Percentiles rank a stretch among this genome's conserved stretches.
Evolutionary conservation across 495 filamentous ascomycete genomes (phyloP).

Genomic region (Parachaetomium inaequale): DNA sequence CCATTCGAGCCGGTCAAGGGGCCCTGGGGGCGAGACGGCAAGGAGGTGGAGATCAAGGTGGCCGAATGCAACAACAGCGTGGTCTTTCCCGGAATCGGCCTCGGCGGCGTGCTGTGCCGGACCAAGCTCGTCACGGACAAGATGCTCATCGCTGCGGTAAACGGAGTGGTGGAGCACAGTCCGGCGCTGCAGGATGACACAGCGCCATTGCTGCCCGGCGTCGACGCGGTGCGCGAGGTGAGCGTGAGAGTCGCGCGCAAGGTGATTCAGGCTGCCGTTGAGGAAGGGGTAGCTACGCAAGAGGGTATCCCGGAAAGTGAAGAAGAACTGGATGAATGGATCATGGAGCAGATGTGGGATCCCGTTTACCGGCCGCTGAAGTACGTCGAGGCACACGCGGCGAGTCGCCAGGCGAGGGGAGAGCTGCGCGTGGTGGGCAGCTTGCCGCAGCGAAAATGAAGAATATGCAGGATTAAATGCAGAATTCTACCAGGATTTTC

Average conservation of each 20-base stretch:
- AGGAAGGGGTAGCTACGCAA: constrained; percentile 63
- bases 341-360: constrained; percentile 88
- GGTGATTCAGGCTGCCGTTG: constrained; percentile 68
- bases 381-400: constrained; percentile 47
- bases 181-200: constrained; percentile 56
- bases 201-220: constrained; percentile 68
- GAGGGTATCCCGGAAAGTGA: constrained; percentile 58
- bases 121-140: constrained; percentile 62
- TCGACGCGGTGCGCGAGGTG: constrained; percentile 68
- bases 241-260: constrained; percentile 73
- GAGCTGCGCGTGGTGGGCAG: constrained; percentile 54
- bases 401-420: constrained; percentile 55
- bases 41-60: constrained; percentile 57
- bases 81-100: constrained; percentile 82
- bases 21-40: constrained; percentile 51
- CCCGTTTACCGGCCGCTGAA: constrained; percentile 64
- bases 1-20: constrained; percentile 77
- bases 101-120: constrained; percentile 69
- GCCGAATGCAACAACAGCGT: constrained; percentile 91
- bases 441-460: constrained; percentile 5
- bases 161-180: constrained; percentile 64
- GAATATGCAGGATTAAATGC: too few species aligned
- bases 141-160: constrained; percentile 78
- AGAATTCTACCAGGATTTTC: too few species aligned
- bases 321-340: constrained; percentile 69